Conservation (phyloP, 257 asterid genomes). For the Cruciata laevipes region DNA sequence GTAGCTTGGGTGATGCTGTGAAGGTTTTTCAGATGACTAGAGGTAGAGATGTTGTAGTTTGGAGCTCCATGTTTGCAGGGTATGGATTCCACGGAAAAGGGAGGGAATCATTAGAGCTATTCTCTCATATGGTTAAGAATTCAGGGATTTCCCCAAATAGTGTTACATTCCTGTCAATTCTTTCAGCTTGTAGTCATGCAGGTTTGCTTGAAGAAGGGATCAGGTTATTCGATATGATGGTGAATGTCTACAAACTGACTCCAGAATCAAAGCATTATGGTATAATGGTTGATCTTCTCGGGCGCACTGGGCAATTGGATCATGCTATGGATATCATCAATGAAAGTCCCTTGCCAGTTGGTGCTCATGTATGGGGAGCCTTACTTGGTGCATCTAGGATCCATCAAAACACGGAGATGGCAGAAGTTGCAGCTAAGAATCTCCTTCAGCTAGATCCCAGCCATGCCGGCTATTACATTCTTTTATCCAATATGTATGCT, state of each 20-base stretch:
- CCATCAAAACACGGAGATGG: conserved; percentile 47
- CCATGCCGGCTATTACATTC: conserved; percentile 43
- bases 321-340: conserved; percentile 45
- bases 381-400: conserved; percentile 57
- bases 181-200: conserved; percentile 74
- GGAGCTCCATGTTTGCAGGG: conserved; percentile 81
- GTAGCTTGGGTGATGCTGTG: conserved; percentile 51
- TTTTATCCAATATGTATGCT: conserved; percentile 59
- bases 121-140: conserved; percentile 40
- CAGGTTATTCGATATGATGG: conserved; percentile 42
- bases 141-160: conserved; percentile 43
- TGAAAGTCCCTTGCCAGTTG: conserved; percentile 31
- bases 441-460: conserved; percentile 30
- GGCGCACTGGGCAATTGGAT: conserved; percentile 53
- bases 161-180: conserved; percentile 50
- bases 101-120: conserved; percentile 45
- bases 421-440: conserved; percentile 50
- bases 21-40: conserved; percentile 29
- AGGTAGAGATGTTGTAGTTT: conserved; percentile 49
- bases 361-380: conserved; percentile 59
- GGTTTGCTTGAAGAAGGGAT: conserved; percentile 67
- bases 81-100: conserved; percentile 63
- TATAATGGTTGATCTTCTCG: conserved; percentile 59
- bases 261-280: conserved; percentile 65
- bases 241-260: conserved; percentile 33